Evolutionary conservation across 192 early-diverging fungal genomes (phyloP), one percentile per base, ranked within the genome.

Genomic region (Lobosporangium transversale): DNA sequence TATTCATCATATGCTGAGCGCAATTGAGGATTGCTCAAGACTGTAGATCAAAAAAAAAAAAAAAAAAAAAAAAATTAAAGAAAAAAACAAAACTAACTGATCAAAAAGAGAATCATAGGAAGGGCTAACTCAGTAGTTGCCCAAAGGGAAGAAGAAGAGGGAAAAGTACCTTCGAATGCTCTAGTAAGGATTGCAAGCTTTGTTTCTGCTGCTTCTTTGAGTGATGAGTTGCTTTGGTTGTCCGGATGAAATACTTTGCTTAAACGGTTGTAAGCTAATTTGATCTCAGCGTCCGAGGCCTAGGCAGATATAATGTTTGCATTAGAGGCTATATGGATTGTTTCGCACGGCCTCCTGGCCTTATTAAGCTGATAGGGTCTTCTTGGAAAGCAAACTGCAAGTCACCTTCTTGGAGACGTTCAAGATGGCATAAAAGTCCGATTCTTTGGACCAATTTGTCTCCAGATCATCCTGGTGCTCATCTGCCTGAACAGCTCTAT

Each of bases 1-100:
- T 93, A 93, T 40, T 86, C 85, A 78, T 99, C 98, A 80, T 98
- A 99, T 36, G 93, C 87, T 7, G 89, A 87, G 20, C 96, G 84
- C 64, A 86, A 87, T 26, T 88, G 83, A 17, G 86, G 78, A 80
- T 98, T 89, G 12, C 86, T 87, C 11, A 99, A 86, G 15, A 98
- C 90, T 91, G 62, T 12, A 37, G 4, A 35, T 7, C 20, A 47
- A 14, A 32, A 31, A 26, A 40, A 21, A 66, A 18, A 12, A 26
- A 32, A 31, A 31, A 20, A 30, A 14, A 53, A 14, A 30, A 31
- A 53, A 20, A 31, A 30, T 18, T 33, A 11, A 15, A 7, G 18
- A 53, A 4, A 42, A 24, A 37, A 17, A 36, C n/a, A 26, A 17
- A n/a, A 2, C 23, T 26, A 17, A 26, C 48, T 26, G 48, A n/a